These are phyloP conservation scores for Komagataella pseudopastoris DNA, from an alignment of 805 yeast genomes.

Conservation along the genomic window DNA sequence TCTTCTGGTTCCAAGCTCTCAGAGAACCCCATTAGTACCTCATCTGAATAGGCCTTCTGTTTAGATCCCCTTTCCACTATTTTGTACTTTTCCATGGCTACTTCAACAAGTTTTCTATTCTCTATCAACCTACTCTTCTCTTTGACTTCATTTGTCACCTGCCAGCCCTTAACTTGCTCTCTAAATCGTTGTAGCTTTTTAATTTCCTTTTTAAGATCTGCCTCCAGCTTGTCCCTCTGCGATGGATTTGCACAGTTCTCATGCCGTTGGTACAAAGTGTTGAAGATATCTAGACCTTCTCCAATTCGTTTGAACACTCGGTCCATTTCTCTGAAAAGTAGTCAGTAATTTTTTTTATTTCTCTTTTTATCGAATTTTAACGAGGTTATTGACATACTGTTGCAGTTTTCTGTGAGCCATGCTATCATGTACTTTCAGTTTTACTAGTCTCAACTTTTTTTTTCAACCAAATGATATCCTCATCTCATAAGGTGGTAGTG, in stretches of 20 bases:
- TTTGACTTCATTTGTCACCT: slow-evolving; percentile 38
- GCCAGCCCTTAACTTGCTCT: slow-evolving; percentile 49
- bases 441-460: not conserved
- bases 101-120: slow-evolving; percentile 23
- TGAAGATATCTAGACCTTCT: slow-evolving; percentile 43
- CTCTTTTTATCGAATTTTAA: not conserved
- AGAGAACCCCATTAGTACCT: slow-evolving; percentile 35
- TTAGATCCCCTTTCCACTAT: slow-evolving; percentile 43
- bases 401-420: slow-evolving; percentile 26
- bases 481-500: not conserved
- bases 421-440: not conserved
- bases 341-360: not conserved
- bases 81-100: slow-evolving; percentile 49
- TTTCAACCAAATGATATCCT: not conserved
- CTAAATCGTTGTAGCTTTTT: slow-evolving; percentile 44
- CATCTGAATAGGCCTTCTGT: slow-evolving; percentile 45
- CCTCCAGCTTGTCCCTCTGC: slow-evolving; percentile 43
- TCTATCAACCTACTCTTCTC: slow-evolving; percentile 30
- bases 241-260: slow-evolving; percentile 32
- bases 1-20: slow-evolving; percentile 42
- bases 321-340: slow-evolving; percentile 33
- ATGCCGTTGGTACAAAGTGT: slow-evolving; percentile 41
- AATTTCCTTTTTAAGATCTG: slow-evolving; percentile 45
- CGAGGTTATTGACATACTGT: slow-evolving; percentile 15
- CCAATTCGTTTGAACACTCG: slow-evolving; percentile 46